Conservation (phyloP, 441 rosid genomes). For the Populus hybrid region DNA sequence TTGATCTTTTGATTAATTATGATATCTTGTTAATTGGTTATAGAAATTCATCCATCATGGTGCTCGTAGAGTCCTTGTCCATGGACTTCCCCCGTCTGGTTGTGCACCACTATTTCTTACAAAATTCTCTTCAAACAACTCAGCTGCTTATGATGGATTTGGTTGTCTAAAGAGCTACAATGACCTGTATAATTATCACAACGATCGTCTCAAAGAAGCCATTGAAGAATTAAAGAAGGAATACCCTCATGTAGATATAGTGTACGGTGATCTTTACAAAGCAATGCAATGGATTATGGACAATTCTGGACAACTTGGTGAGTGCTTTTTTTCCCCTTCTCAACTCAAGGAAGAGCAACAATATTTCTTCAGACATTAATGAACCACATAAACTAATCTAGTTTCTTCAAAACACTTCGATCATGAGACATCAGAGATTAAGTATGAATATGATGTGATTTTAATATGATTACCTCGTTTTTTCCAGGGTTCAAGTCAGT, state of each 20-base stretch:
- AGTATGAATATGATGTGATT: neutral
- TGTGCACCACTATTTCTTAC: conserved; percentile 9
- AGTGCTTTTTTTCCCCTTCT: neutral
- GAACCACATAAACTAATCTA: neutral
- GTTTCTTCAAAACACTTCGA: neutral
- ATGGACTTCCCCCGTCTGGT: conserved; percentile 3
- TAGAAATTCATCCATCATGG: neutral
- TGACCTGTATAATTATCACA: neutral
- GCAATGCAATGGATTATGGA: neutral
- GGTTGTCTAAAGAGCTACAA: conserved; percentile 15
- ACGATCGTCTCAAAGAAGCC: conserved; percentile 6
- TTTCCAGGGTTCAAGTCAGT: neutral
- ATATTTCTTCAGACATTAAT: neutral
- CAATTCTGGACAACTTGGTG: conserved; percentile 7
- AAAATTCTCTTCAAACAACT: neutral
- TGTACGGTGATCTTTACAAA: conserved; percentile 10
- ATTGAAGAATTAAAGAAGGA: neutral
- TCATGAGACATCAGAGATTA: neutral
- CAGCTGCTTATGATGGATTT: conserved; percentile 1
- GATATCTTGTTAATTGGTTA: too few species aligned
- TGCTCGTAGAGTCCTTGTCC: conserved; percentile 8
- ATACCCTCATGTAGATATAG: neutral
- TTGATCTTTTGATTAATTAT: too few species aligned
- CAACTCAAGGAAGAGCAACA: too few species aligned
- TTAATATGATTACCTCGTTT: too few species aligned